phyloP scores from a whole-genome alignment of 2,329 filamentous ascomycete genomes.

The Pseudogymnoascus sp. region DNA sequence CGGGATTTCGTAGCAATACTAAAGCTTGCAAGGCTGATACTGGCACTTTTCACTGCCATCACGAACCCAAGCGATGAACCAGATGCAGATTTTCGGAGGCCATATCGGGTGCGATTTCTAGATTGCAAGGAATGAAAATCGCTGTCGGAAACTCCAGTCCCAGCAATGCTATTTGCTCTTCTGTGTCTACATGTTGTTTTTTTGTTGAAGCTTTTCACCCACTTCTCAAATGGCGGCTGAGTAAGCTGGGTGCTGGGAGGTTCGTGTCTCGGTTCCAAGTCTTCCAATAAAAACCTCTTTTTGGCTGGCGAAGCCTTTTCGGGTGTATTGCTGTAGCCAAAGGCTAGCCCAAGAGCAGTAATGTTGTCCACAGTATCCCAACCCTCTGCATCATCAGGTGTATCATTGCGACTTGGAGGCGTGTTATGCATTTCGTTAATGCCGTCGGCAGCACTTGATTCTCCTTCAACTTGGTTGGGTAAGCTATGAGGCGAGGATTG shows the following conservation, averaged over 20 bases:
- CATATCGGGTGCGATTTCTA: conserved; percentile 20
- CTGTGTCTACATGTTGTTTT: conserved; percentile 40
- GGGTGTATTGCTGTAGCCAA: conserved; percentile 27
- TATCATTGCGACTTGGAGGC: neutral
- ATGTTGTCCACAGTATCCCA: conserved; percentile 35
- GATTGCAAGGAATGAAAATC: conserved; percentile 17
- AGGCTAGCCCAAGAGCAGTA: conserved; percentile 32
- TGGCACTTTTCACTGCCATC: conserved; percentile 71
- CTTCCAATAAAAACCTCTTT: conserved; percentile 23
- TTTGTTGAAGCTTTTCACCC: conserved; percentile 62
- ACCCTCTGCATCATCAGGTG: conserved; percentile 24
- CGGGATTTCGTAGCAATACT: conserved; percentile 58
- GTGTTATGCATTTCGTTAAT: neutral
- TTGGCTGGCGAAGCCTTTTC: conserved; percentile 10
- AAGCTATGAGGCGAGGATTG: neutral
- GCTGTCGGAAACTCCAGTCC: conserved; percentile 31
- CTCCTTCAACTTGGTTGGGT: neutral
- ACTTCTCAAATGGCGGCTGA: conserved; percentile 53
- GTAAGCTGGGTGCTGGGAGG: neutral
- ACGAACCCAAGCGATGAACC: conserved; percentile 72
- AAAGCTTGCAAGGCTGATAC: conserved; percentile 63
- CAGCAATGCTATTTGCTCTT: conserved; percentile 27
- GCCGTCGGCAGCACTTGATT: neutral
- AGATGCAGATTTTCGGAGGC: conserved; percentile 54
- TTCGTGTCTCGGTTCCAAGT: conserved; percentile 12